Evolutionary conservation across 176 grass and related monocot species (phyloP), one percentile per base, ranked within the genome.

Genomic region (Secale cereale): DNA sequence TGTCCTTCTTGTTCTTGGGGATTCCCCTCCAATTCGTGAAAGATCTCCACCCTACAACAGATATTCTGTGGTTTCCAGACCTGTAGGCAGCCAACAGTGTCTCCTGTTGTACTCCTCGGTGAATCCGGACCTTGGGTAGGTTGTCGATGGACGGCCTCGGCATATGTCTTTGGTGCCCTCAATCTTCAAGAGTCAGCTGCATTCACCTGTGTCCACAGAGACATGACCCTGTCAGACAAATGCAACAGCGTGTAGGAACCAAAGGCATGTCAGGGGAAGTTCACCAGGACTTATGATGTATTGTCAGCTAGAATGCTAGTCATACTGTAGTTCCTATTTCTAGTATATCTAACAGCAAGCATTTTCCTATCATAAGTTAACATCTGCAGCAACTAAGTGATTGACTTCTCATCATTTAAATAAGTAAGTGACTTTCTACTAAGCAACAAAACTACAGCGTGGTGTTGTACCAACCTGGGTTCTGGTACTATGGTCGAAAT

Each of bases 401-500:
- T 69, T 6, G 19, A n/a, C 10, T 70, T 23, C 23, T 40, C 20
- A 70, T 39, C n/a, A 39, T 70, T 12, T 70, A 6, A 11, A 70
- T 37, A 12, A 10, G 33, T 10, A 2, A 39, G 36, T 15, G 72
- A 80, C 11, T n/a, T 52, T 84, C n/a, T 9, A 36, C 48, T 39
- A 37, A 75, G 46, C 6, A 43, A 81, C 32, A 11, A 3, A 81
- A 77, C 8, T 32, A 80, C 12, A 19, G 79, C 54, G 20, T 40
- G 52, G 23, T 30, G 60, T 33, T 76, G 28, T 41, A 72, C 78
- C 25, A 35, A 98, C 96, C 93, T 94, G 95, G 84, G 78, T 95
- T 98, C 60, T 91, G 89, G 87, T 95, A 95, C 62, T 91, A 86
- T 2, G 88, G 91, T 19, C 78, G 77, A 83, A 98, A 89, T 59